phyloP scores from a whole-genome alignment of 2,329 filamentous ascomycete species.

The Colletotrichum sojae region DNA sequence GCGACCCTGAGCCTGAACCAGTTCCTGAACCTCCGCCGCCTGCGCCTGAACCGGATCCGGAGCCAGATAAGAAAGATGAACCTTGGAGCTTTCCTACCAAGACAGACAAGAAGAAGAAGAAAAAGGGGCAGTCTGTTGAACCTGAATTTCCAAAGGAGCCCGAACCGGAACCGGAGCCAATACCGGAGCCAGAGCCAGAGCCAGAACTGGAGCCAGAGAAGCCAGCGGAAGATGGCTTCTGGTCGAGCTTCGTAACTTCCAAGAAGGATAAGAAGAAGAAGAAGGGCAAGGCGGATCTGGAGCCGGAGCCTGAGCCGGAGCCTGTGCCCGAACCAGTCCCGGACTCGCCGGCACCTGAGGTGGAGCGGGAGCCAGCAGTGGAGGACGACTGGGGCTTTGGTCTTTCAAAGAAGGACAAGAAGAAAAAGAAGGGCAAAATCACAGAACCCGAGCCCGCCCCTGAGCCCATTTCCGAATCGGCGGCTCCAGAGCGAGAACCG shows the following conservation, averaged over 20 bases:
- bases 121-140: constrained; percentile 46
- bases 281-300: constrained; percentile 46
- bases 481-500: constrained; percentile 43
- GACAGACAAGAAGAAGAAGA: constrained; percentile 58
- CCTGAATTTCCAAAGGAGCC: constrained; percentile 42
- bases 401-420: constrained; percentile 51
- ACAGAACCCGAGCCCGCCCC: constrained; percentile 42
- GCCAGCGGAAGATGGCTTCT: constrained; percentile 47
- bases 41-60: constrained; percentile 42
- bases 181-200: constrained; percentile 44
- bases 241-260: constrained; percentile 44
- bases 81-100: constrained; percentile 46
- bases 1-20: constrained; percentile 33
- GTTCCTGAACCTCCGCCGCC: constrained; percentile 29
- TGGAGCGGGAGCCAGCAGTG: constrained; percentile 39
- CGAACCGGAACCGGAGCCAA: constrained; percentile 42
- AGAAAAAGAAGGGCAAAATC: constrained; percentile 44
- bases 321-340: background rate
- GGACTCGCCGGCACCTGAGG: constrained; percentile 36
- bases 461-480: constrained; percentile 23
- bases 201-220: constrained; percentile 43
- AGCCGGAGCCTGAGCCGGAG: constrained; percentile 42
- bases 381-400: constrained; percentile 48
- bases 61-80: constrained; percentile 40
- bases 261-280: constrained; percentile 53